Conservation (phyloP, 2,329 filamentous ascomycete species). For the Hansfordia pulvinata region DNA sequence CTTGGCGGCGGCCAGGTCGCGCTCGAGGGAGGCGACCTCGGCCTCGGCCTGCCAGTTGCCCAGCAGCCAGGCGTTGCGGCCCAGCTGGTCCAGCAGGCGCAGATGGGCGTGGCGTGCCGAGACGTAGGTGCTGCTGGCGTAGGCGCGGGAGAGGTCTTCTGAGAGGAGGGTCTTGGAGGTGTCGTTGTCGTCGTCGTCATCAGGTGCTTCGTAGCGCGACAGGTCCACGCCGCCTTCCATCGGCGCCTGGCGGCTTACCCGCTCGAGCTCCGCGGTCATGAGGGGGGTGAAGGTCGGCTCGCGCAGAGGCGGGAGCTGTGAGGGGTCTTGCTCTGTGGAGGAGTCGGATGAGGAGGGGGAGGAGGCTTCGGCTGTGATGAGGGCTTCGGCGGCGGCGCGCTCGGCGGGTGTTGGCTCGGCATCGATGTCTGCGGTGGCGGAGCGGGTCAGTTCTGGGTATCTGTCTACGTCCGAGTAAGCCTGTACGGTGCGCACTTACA, state of each 20-base stretch:
- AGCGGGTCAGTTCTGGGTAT: too few relatives aligned
- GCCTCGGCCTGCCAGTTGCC: constrained; percentile 71
- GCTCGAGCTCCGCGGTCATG: constrained; percentile 54
- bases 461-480: constrained; percentile 6
- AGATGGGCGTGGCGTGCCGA: constrained; percentile 41
- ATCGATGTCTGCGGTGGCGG: constrained; percentile 65
- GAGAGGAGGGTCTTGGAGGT: constrained; percentile 31
- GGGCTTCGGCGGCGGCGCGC: constrained; percentile 51
- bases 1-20: constrained; percentile 55
- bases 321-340: constrained; percentile 23
- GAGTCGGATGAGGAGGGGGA: constrained; percentile 24
- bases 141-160: constrained; percentile 43
- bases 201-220: constrained; percentile 67
- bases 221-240: constrained; percentile 58
- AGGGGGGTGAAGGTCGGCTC: constrained; percentile 47
- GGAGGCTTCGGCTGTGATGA: constrained; percentile 55
- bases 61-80: constrained; percentile 85
- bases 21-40: constrained; percentile 55
- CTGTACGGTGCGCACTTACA: constrained; percentile 37
- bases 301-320: constrained; percentile 32
- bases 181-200: constrained; percentile 30
- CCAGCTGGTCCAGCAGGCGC: constrained; percentile 62
- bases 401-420: constrained; percentile 47
- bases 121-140: constrained; percentile 38
- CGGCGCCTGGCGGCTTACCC: constrained; percentile 47